These are phyloP conservation scores for Aspergillus diversus DNA, from an alignment of 495 filamentous ascomycete species.

Conservation along the genomic window DNA sequence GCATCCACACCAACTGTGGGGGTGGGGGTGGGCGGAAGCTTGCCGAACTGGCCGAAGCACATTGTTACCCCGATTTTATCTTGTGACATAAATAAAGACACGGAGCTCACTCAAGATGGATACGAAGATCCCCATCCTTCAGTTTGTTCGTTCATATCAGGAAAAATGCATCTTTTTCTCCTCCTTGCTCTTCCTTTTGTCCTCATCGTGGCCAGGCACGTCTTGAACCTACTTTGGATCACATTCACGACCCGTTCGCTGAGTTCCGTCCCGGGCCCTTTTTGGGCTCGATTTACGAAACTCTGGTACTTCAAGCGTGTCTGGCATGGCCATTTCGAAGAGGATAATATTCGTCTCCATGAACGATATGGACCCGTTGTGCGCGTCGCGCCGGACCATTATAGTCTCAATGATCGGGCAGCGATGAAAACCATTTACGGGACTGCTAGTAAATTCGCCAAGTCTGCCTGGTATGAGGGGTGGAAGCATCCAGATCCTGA, in stretches of 20 bases:
- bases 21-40: constrained; percentile 27
- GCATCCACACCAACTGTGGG: constrained; percentile 18
- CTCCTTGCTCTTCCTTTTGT: constrained; percentile 13
- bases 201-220: constrained; percentile 15
- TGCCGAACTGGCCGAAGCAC: not conserved
- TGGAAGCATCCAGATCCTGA: constrained; percentile 42
- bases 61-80: not conserved
- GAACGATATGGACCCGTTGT: constrained; percentile 44
- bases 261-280: constrained; percentile 54
- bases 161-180: constrained; percentile 23
- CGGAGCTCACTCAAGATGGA: not conserved
- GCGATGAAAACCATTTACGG: constrained; percentile 52
- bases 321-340: constrained; percentile 45
- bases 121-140: not conserved
- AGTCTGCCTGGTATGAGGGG: constrained; percentile 44
- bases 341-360: constrained; percentile 52
- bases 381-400: constrained; percentile 53
- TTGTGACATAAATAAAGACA: not conserved
- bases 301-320: constrained; percentile 58
- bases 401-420: constrained; percentile 49
- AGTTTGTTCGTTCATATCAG: not conserved
- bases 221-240: constrained; percentile 22
- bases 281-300: constrained; percentile 56
- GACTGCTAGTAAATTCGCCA: constrained; percentile 41
- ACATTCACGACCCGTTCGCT: constrained; percentile 37